Percentiles rank a stretch among this genome's conserved stretches.
These are phyloP conservation scores for Dichotomocladium elegans DNA, from an alignment of 371 early-diverging fungal species.

Conservation along the genomic window DNA sequence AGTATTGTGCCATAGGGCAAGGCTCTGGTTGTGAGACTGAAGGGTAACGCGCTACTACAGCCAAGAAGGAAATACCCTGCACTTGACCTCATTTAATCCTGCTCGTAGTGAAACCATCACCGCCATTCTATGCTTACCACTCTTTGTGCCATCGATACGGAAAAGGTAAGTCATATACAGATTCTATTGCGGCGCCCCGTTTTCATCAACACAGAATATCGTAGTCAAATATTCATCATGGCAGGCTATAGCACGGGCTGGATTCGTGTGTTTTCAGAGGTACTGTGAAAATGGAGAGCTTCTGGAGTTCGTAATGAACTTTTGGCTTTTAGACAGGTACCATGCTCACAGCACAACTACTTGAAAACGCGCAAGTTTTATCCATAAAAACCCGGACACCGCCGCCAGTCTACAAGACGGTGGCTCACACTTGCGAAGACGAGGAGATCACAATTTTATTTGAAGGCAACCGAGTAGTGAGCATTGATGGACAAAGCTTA, in stretches of 20 bases:
- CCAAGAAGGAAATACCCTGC: background rate
- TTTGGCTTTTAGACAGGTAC: constrained; percentile 39
- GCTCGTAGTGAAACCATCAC: constrained; percentile 50
- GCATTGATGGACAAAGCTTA: constrained; percentile 58
- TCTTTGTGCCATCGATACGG: constrained; percentile 53
- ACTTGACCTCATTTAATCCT: background rate
- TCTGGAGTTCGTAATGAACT: background rate
- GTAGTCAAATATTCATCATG: constrained; percentile 55
- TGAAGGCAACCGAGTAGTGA: constrained; percentile 47
- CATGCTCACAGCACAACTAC: constrained; percentile 51
- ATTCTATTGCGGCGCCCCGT: background rate
- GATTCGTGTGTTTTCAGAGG: constrained; percentile 61
- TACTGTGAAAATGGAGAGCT: constrained; percentile 6
- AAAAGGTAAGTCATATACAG: constrained; percentile 32
- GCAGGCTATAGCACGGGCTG: constrained; percentile 60
- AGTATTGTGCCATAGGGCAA: constrained; percentile 50
- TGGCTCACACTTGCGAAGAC: constrained; percentile 35
- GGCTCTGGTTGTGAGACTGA: constrained; percentile 47
- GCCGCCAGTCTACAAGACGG: constrained; percentile 31
- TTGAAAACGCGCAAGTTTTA: constrained; percentile 48
- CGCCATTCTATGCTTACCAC: constrained; percentile 49
- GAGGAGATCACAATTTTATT: constrained; percentile 60
- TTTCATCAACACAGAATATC: background rate
- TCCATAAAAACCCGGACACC: constrained; percentile 53
- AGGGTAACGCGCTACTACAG: constrained; percentile 13